These are phyloP conservation scores for Berkeleyomyces basicola DNA, from an alignment of 2,329 filamentous ascomycete species.

Conservation along the genomic window DNA sequence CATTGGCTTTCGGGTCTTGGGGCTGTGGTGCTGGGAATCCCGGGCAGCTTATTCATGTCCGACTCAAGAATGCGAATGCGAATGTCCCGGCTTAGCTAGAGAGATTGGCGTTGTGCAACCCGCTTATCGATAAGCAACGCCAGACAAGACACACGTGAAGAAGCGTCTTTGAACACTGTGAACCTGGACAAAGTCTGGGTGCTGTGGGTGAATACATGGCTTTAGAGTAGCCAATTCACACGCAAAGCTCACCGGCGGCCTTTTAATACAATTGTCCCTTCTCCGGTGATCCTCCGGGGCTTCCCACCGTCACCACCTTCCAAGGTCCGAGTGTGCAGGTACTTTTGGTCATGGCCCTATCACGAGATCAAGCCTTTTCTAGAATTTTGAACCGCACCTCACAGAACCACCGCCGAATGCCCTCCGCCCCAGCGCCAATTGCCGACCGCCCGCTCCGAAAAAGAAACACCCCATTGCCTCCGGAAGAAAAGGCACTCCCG, in stretches of 20 bases:
- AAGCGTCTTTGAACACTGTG: too few species aligned
- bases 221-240: too few species aligned
- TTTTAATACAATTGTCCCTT: too few species aligned
- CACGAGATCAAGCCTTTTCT: conserved; percentile 2
- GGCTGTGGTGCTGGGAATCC: not conserved
- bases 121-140: not conserved
- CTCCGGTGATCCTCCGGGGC: not conserved
- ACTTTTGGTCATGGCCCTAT: conserved; percentile 3
- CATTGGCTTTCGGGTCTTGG: not conserved
- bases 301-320: not conserved
- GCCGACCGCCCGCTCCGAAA: not conserved
- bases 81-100: not conserved
- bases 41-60: not conserved
- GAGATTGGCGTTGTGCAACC: not conserved
- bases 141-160: not conserved
- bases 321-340: not conserved
- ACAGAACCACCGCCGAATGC: not conserved
- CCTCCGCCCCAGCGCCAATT: not conserved
- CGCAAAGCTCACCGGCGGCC: too few species aligned
- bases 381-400: conserved; percentile 3
- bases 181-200: too few species aligned
- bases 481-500: not conserved
- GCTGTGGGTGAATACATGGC: too few species aligned
- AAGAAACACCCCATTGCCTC: not conserved
- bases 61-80: not conserved